Evolutionary conservation across 192 early-diverging fungal species (phyloP).

Genomic region (Backusella circina): DNA sequence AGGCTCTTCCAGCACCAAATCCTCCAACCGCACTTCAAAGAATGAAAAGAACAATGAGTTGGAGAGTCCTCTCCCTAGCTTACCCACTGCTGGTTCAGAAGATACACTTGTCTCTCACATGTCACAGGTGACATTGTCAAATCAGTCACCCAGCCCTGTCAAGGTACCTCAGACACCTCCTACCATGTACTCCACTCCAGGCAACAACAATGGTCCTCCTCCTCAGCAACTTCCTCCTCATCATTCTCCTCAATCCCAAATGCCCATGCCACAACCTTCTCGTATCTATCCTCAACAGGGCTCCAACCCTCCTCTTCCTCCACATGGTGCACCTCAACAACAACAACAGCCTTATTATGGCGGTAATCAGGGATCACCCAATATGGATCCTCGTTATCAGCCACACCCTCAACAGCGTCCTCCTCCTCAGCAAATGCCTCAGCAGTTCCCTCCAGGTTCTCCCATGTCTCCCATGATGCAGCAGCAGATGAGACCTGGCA

Average conservation of each 20-base stretch:
- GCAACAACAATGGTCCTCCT: not conserved
- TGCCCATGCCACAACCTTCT: conserved; percentile 10
- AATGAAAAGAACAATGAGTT: not conserved
- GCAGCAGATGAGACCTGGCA: conserved; percentile 11
- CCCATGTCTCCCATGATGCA: not conserved
- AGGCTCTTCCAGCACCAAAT: conserved; percentile 2
- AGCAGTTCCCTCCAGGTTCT: not conserved
- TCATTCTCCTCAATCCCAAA: not conserved
- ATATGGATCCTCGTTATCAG: conserved; percentile 3
- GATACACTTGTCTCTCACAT: conserved; percentile 12
- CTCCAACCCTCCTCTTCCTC: not conserved
- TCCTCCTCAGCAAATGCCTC: not conserved
- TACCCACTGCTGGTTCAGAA: not conserved
- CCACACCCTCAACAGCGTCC: not conserved
- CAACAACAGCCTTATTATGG: conserved; percentile 2
- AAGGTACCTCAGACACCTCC: conserved; percentile 17
- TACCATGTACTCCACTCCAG: conserved; percentile 2
- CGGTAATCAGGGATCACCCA: not conserved
- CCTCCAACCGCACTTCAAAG: conserved; percentile 11
- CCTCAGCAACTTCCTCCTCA: not conserved
- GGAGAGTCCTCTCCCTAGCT: not conserved
- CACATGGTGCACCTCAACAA: conserved; percentile 6
- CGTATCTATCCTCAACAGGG: not conserved
- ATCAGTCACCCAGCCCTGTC: conserved; percentile 5
- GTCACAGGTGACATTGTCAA: not conserved